Evolutionary conservation across 2,329 filamentous ascomycete genomes (phyloP).

Genomic region (Hortaea sp.): DNA sequence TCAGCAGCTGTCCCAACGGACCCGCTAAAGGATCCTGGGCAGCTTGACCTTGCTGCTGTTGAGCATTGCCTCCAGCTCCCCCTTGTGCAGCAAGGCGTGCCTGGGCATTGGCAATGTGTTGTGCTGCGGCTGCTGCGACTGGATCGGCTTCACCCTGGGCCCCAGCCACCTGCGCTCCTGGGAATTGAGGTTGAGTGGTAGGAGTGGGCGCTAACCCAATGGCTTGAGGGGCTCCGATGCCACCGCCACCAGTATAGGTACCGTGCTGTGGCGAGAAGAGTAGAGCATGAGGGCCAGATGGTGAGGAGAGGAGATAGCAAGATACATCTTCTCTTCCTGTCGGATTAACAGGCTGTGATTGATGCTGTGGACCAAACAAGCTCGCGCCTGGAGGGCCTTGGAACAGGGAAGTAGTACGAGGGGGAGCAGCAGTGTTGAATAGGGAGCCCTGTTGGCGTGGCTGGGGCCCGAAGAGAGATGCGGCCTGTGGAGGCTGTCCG

Average conservation of each 20-base stretch:
- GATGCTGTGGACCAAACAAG: background rate
- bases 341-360: background rate
- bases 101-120: background rate
- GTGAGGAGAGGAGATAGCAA: slow-evolving; percentile 35
- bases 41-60: slow-evolving; percentile 6
- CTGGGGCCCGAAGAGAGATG: no score
- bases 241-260: slow-evolving; percentile 11
- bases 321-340: slow-evolving; percentile 15
- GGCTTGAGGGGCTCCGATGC: background rate
- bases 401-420: background rate
- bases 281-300: slow-evolving; percentile 35
- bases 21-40: background rate
- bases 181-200: background rate
- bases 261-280: slow-evolving; percentile 30
- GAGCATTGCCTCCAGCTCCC: background rate
- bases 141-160: background rate
- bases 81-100: background rate
- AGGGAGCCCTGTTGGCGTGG: background rate
- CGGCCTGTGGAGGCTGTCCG: no score
- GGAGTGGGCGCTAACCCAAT: background rate
- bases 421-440: background rate
- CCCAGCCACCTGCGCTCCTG: background rate
- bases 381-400: background rate
- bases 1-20: slow-evolving; percentile 19
- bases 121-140: background rate